Evolutionary conservation across 805 yeast genomes (phyloP).

Genomic region (Starmerella khaoyaiensis): DNA sequence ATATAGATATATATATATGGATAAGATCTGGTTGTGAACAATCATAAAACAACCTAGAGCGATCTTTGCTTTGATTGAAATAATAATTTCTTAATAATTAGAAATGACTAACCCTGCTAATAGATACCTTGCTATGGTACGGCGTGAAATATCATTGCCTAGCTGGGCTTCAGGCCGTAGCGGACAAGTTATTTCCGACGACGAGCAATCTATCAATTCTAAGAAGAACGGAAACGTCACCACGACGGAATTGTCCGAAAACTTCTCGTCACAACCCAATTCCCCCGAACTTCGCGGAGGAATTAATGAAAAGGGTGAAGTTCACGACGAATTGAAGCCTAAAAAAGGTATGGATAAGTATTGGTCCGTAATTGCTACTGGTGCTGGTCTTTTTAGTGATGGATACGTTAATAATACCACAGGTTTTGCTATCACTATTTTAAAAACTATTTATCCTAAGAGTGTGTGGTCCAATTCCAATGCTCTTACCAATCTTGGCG

Average conservation of each 20-base stretch:
- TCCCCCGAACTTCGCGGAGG: not conserved
- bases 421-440: constrained; percentile 61
- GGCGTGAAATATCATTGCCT: constrained; percentile 14
- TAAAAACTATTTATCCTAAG: constrained; percentile 50
- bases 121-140: constrained; percentile 9
- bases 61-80: too few relatives aligned
- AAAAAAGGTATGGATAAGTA: constrained; percentile 26
- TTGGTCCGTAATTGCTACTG: constrained; percentile 70
- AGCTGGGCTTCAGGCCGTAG: constrained; percentile 5
- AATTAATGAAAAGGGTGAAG: not conserved
- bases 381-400: constrained; percentile 88
- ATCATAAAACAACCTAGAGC: too few relatives aligned
- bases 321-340: not conserved
- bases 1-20: too few relatives aligned
- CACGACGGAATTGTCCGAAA: not conserved
- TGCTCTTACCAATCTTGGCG: constrained; percentile 68
- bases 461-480: constrained; percentile 42
- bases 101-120: not conserved
- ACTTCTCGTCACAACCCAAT: not conserved
- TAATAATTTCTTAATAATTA: too few relatives aligned
- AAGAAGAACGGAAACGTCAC: not conserved
- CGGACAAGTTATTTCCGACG: not conserved
- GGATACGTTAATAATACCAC: constrained; percentile 84
- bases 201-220: not conserved
- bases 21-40: too few relatives aligned